Evolutionary conservation across 1,284 basidiomycete genomes (phyloP), one percentile per base, ranked within the genome.

Genomic region (Puccinia brachypodii): DNA sequence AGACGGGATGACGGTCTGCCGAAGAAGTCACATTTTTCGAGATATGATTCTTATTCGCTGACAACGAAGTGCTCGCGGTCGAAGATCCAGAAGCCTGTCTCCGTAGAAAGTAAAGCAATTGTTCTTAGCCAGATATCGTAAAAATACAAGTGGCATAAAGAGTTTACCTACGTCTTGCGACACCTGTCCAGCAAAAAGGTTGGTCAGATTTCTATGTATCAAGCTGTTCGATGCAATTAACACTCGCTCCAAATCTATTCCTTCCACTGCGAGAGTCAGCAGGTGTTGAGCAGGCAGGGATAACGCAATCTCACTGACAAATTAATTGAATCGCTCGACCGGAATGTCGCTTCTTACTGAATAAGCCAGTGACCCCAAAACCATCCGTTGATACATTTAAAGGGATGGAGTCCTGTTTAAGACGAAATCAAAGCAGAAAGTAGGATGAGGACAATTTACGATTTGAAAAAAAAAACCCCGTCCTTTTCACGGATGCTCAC

Each of bases 241-340:
- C 25, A 44, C 50, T 53, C 53, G 28, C 56, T 79, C 53, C 47
- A 79, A 53, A 60, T 68, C 77, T 79, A 11, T 31, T 44, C 31
- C 64, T n/a, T 4, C 14, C 3, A 75, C n/a, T n/a, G 33, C 72
- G 28, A 42, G 50, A 58, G 28, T 60, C n/a, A 53, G 56, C 19
- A 58, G 44, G 28, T 28, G 42, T 3, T 3, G 8, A 22, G 1
- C 8, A 40, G n/a, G 58, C 11, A 22, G 14, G 31, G n/a, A 22
- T 6, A 66, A 42, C 14, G 2, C 31, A 72, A 40, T 13, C 0
- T 8, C 25, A 69, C 77, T 62, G 9, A 80, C 77, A 80, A 36
- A 80, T 72, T 25, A 80, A 44, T 73, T 80, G 77, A 11, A 50
- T 53, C 25, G 77, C 47, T 50, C 40, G 69, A 56, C 66, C 33